Evolutionary conservation across 1,284 basidiomycete species (phyloP), one percentile per base, ranked within the genome.

Genomic region (Hemileia vastatrix): DNA sequence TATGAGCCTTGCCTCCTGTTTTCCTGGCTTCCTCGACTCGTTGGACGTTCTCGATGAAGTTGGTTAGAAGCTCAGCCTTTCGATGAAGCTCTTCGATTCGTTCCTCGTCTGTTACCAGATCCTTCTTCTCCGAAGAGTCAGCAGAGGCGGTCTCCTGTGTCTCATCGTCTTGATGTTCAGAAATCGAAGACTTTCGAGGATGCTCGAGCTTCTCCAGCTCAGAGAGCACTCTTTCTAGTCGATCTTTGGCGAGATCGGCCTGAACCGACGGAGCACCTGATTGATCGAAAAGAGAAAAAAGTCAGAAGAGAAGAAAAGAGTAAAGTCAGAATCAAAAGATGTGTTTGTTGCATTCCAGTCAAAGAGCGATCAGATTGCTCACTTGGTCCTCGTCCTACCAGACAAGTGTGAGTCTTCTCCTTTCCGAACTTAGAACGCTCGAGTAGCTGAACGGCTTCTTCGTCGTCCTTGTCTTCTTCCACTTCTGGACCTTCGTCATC

Each of bases 381-480:
- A n/a, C n/a, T n/a, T n/a, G n/a, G n/a, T n/a, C n/a, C n/a, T n/a
- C 83, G 82, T 1, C 87, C 86, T 43, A 92, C 81, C 57, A 89
- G 80, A 76, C 93, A 97, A 2, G 82, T 81, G 74, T 97, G 93
- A 0, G 88, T 86, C 64, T 83, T 77, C 75, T 97, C 93, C 54
- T 83, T 79, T 0, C 93, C 93, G 72, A 97, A 97, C 76, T 94
- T 95, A 62, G 78, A 80, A 33, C 66, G 52, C 65, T 75, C 80
- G 86, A 65, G 76, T 74, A 69, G 43, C n/a, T 24, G 32, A 21
- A 48, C n/a, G n/a, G n/a, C n/a, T n/a, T 27, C 19, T n/a, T 50
- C 50, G 15, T 59, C 65, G 15, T 65, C 56, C 63, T 71, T 15
- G 49, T 57, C 57, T 36, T 19, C 40, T 54, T 11, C 56, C 49